These are phyloP conservation scores for Hypoxylon subgilvum DNA, from an alignment of 495 filamentous ascomycete species.

Conservation along the genomic window DNA sequence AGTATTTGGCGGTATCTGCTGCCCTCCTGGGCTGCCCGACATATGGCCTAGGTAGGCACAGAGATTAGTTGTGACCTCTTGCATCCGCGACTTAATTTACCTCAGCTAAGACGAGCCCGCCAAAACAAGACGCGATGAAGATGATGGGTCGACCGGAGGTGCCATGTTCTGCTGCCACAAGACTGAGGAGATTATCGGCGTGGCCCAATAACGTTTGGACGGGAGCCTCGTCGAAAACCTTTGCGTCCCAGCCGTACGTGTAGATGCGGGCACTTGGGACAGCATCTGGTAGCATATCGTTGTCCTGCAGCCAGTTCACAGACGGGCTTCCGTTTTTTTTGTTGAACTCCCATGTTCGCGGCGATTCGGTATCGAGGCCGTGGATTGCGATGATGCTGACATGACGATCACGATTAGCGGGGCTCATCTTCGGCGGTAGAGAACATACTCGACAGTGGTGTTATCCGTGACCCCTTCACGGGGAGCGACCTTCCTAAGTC, in stretches of 20 bases:
- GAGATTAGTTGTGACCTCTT: background rate
- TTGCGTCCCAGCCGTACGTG: slow-evolving; percentile 38
- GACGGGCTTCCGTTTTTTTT: slow-evolving; percentile 8
- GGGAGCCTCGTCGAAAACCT: slow-evolving; percentile 20
- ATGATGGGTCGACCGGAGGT: slow-evolving; percentile 25
- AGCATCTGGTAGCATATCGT: slow-evolving; percentile 35
- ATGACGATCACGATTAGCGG: background rate
- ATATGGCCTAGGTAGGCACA: slow-evolving; percentile 29
- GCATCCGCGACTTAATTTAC: background rate
- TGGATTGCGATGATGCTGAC: slow-evolving; percentile 36
- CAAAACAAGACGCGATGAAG: slow-evolving; percentile 35
- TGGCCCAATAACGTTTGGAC: slow-evolving; percentile 23
- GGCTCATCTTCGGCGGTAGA: background rate
- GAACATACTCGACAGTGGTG: slow-evolving; percentile 12
- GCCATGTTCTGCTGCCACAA: background rate
- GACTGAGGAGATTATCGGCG: slow-evolving; percentile 7
- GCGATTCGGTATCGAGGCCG: slow-evolving; percentile 33
- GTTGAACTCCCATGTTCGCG: slow-evolving; percentile 22
- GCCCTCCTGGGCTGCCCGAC: slow-evolving; percentile 25
- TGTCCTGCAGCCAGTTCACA: slow-evolving; percentile 42
- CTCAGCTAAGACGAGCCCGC: slow-evolving; percentile 26
- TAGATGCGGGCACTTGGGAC: slow-evolving; percentile 37
- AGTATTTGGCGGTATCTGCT: slow-evolving; percentile 25
- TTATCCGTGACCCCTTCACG: background rate
- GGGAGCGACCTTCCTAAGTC: slow-evolving; percentile 2